Base-by-base conservation (phyloP, 805 yeast species). In the Clavispora vitiphila region DNA sequence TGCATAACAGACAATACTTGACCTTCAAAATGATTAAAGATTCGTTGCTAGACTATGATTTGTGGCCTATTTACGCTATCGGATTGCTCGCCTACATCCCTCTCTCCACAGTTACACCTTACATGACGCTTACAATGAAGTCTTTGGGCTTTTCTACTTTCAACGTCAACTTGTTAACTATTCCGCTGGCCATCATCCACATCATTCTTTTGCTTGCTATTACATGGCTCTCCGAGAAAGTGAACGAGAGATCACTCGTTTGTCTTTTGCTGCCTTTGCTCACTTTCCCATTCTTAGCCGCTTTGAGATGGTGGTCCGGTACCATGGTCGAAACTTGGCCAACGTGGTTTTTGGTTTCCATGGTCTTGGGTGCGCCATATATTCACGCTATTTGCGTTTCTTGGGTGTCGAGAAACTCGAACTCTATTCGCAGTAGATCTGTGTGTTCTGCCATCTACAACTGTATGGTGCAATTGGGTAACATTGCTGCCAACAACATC, bases 361-460 rank as follows among this genome's bases (percentile, higher is more conserved):
- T 69, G 16, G 47, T 68, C 15, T 55, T 77, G 27, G 73, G 72
- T 19, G 64, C 69, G 27, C 76, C 80, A 0, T 69, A 70, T 32
- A 61, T 72, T n/a, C 78, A 77, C 60, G 77, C 84, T 1, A 59
- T 81, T 37, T 63, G 74, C 44, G 81, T 78, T 21, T 64, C 76
- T 21, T 78, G 86, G 80, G 72, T 78, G 42, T 80, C 88, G 0
- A 58, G 76, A 22, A 81, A 81, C 51, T 72, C 86, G 8, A 76
- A 78, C 56, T 69, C 82, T 1, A 83, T 83, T 21, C 61, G 81
- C n/a, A 64, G 78, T 2, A 65, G 90, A 50, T 76, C 88, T 0
- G 79, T 83, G 4, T 72, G 83, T 11, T 77, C 86, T 0, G 80
- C 88, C 0, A 43, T 83, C 36, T 81, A 77, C 54, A 83, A 82